Percentiles rank a stretch among this genome's conserved stretches.
phyloP scores from a whole-genome alignment of 176 grass and related monocot species.

The Musa beccarii region DNA sequence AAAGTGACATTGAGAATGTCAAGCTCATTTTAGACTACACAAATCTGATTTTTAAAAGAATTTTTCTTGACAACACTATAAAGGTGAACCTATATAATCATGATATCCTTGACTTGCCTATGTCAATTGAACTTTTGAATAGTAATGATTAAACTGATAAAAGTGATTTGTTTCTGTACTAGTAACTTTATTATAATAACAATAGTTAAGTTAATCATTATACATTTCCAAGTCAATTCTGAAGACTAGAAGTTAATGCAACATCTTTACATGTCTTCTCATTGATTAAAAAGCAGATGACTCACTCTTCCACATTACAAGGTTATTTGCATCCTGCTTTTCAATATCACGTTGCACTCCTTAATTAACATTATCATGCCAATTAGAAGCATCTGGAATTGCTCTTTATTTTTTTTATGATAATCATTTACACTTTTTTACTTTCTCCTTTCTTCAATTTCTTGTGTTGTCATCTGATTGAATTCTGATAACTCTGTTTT shows the following conservation, averaged over 20 bases:
- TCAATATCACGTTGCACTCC: background rate
- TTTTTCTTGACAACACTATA: slow-evolving; percentile 92
- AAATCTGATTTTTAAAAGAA: slow-evolving; percentile 92
- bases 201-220: too few relatives aligned
- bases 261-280: too few relatives aligned
- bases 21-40: slow-evolving; percentile 71
- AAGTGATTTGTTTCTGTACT: background rate
- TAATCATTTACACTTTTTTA: too few relatives aligned
- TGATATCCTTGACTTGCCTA: slow-evolving; percentile 14
- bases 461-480: background rate
- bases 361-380: too few relatives aligned
- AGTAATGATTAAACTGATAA: background rate
- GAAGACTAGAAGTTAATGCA: too few relatives aligned
- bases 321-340: background rate
- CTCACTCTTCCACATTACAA: too few relatives aligned
- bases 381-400: too few relatives aligned
- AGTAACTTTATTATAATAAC: too few relatives aligned
- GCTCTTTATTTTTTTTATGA: too few relatives aligned
- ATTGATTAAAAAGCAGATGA: too few relatives aligned
- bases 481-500: background rate
- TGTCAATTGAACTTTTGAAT: background rate
- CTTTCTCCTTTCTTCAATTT: background rate
- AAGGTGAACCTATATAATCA: too few relatives aligned
- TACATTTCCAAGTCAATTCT: too few relatives aligned
- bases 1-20: slow-evolving; percentile 95